A percentile compares a stretch with the other conserved stretches of the same genome.
Evolutionary conservation across 1,139 yeast species (phyloP).

Genomic region (Dujonia santamariae): DNA sequence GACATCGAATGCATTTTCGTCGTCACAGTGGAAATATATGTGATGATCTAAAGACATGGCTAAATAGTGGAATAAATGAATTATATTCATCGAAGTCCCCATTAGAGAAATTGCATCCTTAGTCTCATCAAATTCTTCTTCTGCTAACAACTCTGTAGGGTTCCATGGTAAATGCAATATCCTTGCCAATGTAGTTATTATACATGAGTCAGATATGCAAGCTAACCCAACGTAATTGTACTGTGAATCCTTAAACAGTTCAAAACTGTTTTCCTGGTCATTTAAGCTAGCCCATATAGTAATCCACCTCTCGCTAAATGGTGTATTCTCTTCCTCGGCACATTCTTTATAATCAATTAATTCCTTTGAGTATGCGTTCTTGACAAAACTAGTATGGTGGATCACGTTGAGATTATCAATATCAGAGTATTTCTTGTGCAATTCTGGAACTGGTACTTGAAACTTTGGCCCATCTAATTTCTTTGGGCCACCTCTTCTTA

Average conservation of each 20-base stretch:
- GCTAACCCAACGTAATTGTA: conserved; percentile 40
- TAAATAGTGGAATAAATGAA: conserved; percentile 43
- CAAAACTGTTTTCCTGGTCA: conserved; percentile 20
- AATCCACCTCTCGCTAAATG: conserved; percentile 41
- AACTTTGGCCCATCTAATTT: conserved; percentile 1
- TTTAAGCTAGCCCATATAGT: conserved; percentile 41
- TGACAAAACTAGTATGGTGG: conserved; percentile 37
- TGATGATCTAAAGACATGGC: conserved; percentile 51
- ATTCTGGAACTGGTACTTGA: conserved; percentile 14
- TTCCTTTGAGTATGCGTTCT: conserved; percentile 40
- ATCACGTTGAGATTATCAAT: conserved; percentile 27
- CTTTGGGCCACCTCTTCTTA: conserved; percentile 14
- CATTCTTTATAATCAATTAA: conserved; percentile 28
- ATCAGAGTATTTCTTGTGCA: conserved; percentile 26
- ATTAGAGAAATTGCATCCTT: conserved; percentile 33
- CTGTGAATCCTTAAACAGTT: conserved; percentile 27
- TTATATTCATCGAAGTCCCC: conserved; percentile 32
- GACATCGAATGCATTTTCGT: conserved; percentile 28
- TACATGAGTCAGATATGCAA: conserved; percentile 37
- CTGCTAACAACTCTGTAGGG: conserved; percentile 33
- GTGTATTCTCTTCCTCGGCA: conserved; percentile 33
- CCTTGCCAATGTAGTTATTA: conserved; percentile 43
- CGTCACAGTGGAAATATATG: conserved; percentile 38
- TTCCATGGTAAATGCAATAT: conserved; percentile 45
- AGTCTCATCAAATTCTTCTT: conserved; percentile 29